Percentiles rank a stretch among this genome's conserved stretches.
Conservation (phyloP, 192 early-diverging fungal genomes). For the Coemansia sp. region DNA sequence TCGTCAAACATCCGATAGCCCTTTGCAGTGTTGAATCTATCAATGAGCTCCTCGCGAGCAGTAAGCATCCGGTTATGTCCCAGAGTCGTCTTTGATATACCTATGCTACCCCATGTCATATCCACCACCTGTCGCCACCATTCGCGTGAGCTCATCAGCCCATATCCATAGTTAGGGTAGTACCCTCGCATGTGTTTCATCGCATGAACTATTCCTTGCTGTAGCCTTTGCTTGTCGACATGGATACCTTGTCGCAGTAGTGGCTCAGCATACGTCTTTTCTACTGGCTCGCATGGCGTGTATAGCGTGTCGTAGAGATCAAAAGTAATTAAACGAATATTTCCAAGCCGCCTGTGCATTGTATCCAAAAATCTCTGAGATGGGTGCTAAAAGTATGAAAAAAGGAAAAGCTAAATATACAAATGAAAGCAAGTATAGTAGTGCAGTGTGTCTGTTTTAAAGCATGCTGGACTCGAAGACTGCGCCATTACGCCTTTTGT, state of each 20-base stretch:
- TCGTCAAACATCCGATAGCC: slow-evolving; percentile 61
- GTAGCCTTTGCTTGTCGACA: slow-evolving; percentile 27
- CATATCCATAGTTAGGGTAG: slow-evolving; percentile 58
- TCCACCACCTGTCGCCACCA: slow-evolving; percentile 62
- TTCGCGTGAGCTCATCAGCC: slow-evolving; percentile 41
- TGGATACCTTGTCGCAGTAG: slow-evolving; percentile 48
- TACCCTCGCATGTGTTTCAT: slow-evolving; percentile 37
- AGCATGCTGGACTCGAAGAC: no score
- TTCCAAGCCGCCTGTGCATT: slow-evolving; percentile 17
- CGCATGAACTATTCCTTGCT: slow-evolving; percentile 35
- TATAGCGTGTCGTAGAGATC: slow-evolving; percentile 65
- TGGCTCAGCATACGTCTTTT: slow-evolving; percentile 31
- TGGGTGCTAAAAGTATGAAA: not conserved
- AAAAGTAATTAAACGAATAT: slow-evolving; percentile 61
- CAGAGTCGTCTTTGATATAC: slow-evolving; percentile 7
- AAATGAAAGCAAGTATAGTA: slow-evolving; percentile 7
- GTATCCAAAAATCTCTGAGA: not conserved
- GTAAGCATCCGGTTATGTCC: not conserved
- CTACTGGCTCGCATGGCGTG: slow-evolving; percentile 45
- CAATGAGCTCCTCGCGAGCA: slow-evolving; percentile 37
- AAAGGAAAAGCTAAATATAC: slow-evolving; percentile 10
- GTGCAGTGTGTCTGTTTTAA: no score
- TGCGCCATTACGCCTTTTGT: not conserved
- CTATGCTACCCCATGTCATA: slow-evolving; percentile 47
- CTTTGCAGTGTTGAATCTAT: slow-evolving; percentile 48